Evolutionary conservation across 2,329 filamentous ascomycete genomes (phyloP).

Genomic region (Coccinonectria pachysandricola): DNA sequence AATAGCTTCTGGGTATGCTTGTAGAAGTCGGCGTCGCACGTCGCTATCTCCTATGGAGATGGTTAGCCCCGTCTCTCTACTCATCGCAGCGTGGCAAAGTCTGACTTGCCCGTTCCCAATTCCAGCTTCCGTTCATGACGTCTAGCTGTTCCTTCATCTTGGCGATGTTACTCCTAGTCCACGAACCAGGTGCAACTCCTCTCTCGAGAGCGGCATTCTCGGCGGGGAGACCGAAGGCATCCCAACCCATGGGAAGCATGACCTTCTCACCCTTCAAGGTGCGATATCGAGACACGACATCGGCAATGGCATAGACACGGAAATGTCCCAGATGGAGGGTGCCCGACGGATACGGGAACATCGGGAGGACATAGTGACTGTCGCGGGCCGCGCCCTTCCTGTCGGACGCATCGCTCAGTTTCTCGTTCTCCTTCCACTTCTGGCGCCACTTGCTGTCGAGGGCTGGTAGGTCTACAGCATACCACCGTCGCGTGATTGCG

Average conservation of each 20-base stretch:
- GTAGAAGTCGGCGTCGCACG: slow-evolving; percentile 78
- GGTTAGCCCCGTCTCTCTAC: no score
- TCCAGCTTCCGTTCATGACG: slow-evolving; percentile 71
- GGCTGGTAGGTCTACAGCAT: slow-evolving; percentile 36
- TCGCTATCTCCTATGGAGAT: slow-evolving; percentile 74
- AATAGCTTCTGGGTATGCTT: slow-evolving; percentile 85
- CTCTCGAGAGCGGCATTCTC: slow-evolving; percentile 85
- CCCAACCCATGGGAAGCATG: slow-evolving; percentile 88
- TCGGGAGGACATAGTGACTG: slow-evolving; percentile 65
- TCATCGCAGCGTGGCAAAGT: no score
- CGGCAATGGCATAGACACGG: slow-evolving; percentile 82
- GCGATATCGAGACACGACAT: slow-evolving; percentile 69
- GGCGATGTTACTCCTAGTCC: slow-evolving; percentile 72
- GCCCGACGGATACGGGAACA: slow-evolving; percentile 91
- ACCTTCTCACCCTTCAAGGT: slow-evolving; percentile 65
- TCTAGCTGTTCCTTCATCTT: slow-evolving; percentile 77
- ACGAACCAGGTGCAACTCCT: slow-evolving; percentile 64
- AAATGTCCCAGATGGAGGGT: slow-evolving; percentile 79
- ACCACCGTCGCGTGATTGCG: slow-evolving; percentile 20
- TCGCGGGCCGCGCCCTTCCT: slow-evolving; percentile 15
- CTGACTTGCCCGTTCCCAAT: slow-evolving; percentile 70
- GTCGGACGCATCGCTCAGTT: slow-evolving; percentile 3
- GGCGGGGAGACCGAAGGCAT: slow-evolving; percentile 81
- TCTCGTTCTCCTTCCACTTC: slow-evolving; percentile 26
- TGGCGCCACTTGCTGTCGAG: slow-evolving; percentile 42